phyloP scores from a whole-genome alignment of 129 eudicot species.

The Chrysanthemum seticuspe region DNA sequence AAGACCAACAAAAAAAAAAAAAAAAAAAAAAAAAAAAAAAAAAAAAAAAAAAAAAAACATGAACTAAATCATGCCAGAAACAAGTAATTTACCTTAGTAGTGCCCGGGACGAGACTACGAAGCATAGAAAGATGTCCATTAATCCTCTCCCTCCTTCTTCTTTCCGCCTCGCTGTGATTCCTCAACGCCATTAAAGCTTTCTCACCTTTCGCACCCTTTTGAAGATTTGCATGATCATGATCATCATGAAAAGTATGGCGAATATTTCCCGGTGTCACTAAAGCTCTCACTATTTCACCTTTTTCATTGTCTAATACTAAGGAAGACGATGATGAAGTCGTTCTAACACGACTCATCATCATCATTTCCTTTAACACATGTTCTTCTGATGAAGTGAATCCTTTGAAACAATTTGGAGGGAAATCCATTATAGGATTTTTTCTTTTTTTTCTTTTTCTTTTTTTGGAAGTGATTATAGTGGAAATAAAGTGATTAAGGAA shows the following conservation, averaged over 20 bases:
- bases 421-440: slow-evolving; percentile 39
- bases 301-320: slow-evolving; percentile 57
- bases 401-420: slow-evolving; percentile 43
- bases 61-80: neutral
- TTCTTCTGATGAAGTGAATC: slow-evolving; percentile 37
- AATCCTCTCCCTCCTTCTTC: slow-evolving; percentile 76
- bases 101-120: slow-evolving; percentile 55
- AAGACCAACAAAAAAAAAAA: neutral
- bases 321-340: slow-evolving; percentile 38
- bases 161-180: slow-evolving; percentile 85
- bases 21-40: neutral
- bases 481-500: slow-evolving; percentile 3
- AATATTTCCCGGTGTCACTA: slow-evolving; percentile 37
- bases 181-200: slow-evolving; percentile 66
- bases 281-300: slow-evolving; percentile 58
- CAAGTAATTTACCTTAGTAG: slow-evolving; percentile 47
- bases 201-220: slow-evolving; percentile 43
- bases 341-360: slow-evolving; percentile 24
- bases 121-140: slow-evolving; percentile 73
- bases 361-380: slow-evolving; percentile 33
- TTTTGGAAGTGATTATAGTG: neutral
- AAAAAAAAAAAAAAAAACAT: neutral
- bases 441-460: neutral
- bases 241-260: neutral
- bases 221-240: neutral